A percentile compares a stretch with the other conserved stretches of the same genome.
phyloP scores from a whole-genome alignment of 345 rosid genomes.

The Combretum micranthum region DNA sequence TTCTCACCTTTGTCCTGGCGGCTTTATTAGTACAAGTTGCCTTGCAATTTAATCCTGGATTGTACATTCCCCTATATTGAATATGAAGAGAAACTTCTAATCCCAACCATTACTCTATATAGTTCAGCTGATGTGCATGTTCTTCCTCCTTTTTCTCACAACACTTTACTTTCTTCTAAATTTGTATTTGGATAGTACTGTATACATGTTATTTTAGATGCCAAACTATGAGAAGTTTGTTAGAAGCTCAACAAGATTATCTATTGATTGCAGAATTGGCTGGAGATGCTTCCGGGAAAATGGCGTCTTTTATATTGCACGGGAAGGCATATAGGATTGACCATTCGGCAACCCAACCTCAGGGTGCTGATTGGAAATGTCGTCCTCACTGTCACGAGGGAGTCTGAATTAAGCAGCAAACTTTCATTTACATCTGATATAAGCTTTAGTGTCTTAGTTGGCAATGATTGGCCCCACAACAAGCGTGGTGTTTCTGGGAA shows the following conservation, averaged over 20 bases:
- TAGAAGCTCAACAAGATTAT: too few species aligned
- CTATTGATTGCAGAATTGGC: conserved; percentile 49
- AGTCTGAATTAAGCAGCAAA: conserved; percentile 27
- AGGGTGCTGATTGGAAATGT: conserved; percentile 66
- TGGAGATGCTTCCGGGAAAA: conserved; percentile 77
- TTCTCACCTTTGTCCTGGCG: too few species aligned
- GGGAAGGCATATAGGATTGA: conserved; percentile 81
- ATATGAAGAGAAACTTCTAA: too few species aligned
- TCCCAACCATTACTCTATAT: too few species aligned
- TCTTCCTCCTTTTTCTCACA: too few species aligned
- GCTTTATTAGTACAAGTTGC: not conserved
- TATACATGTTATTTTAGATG: not conserved
- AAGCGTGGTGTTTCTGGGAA: conserved; percentile 55
- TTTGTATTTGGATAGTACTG: not conserved
- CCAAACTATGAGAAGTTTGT: too few species aligned
- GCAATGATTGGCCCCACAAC: conserved; percentile 69
- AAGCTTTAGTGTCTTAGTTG: conserved; percentile 52
- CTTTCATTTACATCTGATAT: conserved; percentile 50
- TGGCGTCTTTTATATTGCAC: conserved; percentile 87
- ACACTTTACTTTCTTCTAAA: too few species aligned
- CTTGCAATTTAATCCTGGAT: not conserved
- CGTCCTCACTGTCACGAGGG: conserved; percentile 40
- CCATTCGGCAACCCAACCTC: conserved; percentile 77
- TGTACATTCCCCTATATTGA: too few species aligned
- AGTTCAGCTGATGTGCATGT: too few species aligned